Percentiles rank a stretch among this genome's conserved stretches.
Conservation (phyloP, 129 eudicot species). For the Ambrosia trifida region DNA sequence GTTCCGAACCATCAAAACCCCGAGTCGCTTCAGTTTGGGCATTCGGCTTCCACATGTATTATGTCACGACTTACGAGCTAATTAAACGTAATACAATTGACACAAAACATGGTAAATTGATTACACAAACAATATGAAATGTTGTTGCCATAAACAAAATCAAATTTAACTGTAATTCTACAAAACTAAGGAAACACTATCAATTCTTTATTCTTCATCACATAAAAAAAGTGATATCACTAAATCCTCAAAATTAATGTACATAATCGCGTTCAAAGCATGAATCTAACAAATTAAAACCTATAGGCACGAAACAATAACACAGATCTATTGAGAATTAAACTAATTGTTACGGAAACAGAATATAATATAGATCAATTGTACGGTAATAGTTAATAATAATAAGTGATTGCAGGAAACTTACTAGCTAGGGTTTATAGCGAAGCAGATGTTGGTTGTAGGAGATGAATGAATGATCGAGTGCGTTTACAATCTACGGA, state of each 20-base stretch:
- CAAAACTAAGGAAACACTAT: not conserved
- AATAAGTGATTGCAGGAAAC: not conserved
- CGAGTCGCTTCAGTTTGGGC: too few relatives aligned
- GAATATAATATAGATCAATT: not conserved
- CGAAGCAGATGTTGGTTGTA: not conserved
- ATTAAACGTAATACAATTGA: not conserved
- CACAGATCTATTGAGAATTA: too few relatives aligned
- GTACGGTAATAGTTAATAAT: not conserved
- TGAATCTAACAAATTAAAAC: not conserved
- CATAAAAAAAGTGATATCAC: too few relatives aligned
- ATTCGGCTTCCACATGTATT: too few relatives aligned
- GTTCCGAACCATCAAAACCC: too few relatives aligned
- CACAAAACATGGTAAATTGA: not conserved
- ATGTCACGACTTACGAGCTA: not conserved
- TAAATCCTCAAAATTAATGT: not conserved
- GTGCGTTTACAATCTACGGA: not conserved
- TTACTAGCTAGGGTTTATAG: conserved; percentile 18
- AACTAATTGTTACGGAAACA: not conserved
- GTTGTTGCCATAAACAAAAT: not conserved
- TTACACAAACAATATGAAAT: not conserved
- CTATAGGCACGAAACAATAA: not conserved
- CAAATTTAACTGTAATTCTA: not conserved
- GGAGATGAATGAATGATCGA: not conserved
- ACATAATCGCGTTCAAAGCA: not conserved
- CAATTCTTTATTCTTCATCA: too few relatives aligned